Evolutionary conservation across 495 filamentous ascomycete genomes (phyloP).

Genomic region (Ramalina intermedia): DNA sequence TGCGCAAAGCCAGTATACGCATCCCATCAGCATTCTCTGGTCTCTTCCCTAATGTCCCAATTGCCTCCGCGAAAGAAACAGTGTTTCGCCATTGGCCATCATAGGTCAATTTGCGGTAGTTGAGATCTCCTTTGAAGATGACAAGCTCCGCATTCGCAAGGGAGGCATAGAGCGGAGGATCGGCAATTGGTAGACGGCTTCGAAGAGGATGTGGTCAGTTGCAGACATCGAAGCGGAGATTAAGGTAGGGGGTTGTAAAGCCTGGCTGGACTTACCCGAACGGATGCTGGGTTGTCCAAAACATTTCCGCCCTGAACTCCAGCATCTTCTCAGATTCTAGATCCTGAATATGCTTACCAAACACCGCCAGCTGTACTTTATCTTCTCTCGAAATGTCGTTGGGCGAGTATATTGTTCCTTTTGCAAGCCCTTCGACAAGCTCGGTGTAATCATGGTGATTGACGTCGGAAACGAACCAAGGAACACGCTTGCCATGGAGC

Average conservation of each 20-base stretch:
- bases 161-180: constrained; percentile 44
- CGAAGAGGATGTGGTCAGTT: too few species aligned
- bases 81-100: constrained; percentile 73
- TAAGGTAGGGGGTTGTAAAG: constrained; percentile 37
- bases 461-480: constrained; percentile 96
- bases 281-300: constrained; percentile 77
- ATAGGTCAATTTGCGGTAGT: constrained; percentile 78
- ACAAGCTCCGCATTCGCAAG: constrained; percentile 72
- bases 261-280: constrained; percentile 54
- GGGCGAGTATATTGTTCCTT: constrained; percentile 48
- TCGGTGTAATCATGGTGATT: constrained; percentile 68
- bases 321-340: constrained; percentile 63
- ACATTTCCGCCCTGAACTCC: constrained; percentile 59
- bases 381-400: constrained; percentile 53
- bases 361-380: constrained; percentile 34
- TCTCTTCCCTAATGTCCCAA: constrained; percentile 53
- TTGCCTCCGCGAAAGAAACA: constrained; percentile 72
- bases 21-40: constrained; percentile 43
- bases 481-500: constrained; percentile 79
- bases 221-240: too few species aligned
- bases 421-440: constrained; percentile 56
- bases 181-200: too few species aligned
- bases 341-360: constrained; percentile 50
- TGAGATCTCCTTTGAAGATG: constrained; percentile 90
- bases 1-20: constrained; percentile 68